phyloP scores from a whole-genome alignment of 2,329 filamentous ascomycete genomes.

The Ophiostoma australiae region DNA sequence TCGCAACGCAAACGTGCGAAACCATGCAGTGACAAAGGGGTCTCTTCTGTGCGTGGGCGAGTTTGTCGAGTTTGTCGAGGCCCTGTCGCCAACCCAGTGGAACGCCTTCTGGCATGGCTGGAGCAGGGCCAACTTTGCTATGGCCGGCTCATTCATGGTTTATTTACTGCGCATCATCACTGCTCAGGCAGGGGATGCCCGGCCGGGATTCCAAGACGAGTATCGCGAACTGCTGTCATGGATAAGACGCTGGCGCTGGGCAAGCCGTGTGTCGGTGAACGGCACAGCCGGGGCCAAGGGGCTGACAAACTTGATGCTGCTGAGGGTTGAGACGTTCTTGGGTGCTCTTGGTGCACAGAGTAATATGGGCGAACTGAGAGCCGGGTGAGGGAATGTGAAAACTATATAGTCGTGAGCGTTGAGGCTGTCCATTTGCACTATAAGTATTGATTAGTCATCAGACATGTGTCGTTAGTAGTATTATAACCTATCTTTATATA shows the following conservation, averaged over 20 bases:
- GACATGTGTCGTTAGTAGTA: too few species aligned
- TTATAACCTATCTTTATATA: too few species aligned
- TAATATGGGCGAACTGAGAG: not conserved
- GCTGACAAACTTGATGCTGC: slow-evolving; percentile 25
- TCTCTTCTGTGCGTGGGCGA: slow-evolving; percentile 26
- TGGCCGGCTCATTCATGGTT: slow-evolving; percentile 27
- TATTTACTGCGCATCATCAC: slow-evolving; percentile 24
- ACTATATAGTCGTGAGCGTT: not conserved
- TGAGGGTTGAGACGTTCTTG: slow-evolving; percentile 25
- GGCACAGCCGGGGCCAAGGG: slow-evolving; percentile 27
- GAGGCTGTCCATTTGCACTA: not conserved
- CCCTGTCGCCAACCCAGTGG: slow-evolving; percentile 25
- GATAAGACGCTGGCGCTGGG: slow-evolving; percentile 26
- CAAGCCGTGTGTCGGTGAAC: slow-evolving; percentile 23
- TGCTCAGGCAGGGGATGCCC: not conserved
- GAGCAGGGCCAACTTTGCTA: slow-evolving; percentile 27
- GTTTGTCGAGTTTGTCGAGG: slow-evolving; percentile 29
- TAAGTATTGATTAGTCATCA: not conserved
- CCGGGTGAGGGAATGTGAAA: not conserved
- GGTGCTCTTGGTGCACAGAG: not conserved
- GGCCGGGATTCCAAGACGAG: slow-evolving; percentile 19
- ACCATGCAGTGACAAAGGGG: slow-evolving; percentile 24
- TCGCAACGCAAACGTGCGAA: not conserved
- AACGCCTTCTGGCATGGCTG: slow-evolving; percentile 30
- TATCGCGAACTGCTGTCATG: slow-evolving; percentile 24